A percentile compares a stretch with the other conserved stretches of the same genome.
phyloP scores from a whole-genome alignment of 441 rosid species.

The Caryocar brasiliense region DNA sequence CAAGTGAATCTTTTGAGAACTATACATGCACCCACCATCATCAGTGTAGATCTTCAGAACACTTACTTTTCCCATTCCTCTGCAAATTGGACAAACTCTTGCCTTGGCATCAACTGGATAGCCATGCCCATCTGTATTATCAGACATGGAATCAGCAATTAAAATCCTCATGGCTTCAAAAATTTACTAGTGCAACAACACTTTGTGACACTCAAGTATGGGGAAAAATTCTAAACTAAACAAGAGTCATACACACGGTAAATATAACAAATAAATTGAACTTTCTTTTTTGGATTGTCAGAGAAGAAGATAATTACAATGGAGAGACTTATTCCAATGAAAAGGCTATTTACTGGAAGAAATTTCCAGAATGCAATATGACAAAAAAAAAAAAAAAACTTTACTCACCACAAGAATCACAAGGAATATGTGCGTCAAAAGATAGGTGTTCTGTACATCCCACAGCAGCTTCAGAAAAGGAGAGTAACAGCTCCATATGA shows the following conservation, averaged over 20 bases:
- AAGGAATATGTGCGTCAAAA: constrained; percentile 65
- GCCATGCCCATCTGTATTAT: constrained; percentile 70
- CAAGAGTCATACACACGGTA: too few species aligned
- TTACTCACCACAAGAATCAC: constrained; percentile 76
- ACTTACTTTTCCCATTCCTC: constrained; percentile 76
- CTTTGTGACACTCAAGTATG: too few species aligned
- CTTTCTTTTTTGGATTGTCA: neutral
- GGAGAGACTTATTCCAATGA: neutral
- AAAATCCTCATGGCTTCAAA: too few species aligned
- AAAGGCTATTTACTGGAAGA: neutral
- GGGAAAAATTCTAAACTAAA: too few species aligned
- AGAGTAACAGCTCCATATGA: constrained; percentile 50
- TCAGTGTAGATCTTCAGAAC: constrained; percentile 11
- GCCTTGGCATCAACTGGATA: constrained; percentile 48
- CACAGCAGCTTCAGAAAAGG: constrained; percentile 74
- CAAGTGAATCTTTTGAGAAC: constrained; percentile 10
- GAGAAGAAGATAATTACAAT: neutral
- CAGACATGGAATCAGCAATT: constrained; percentile 8
- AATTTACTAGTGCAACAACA: too few species aligned
- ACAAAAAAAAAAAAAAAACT: constrained; percentile 3
- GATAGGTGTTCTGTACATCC: constrained; percentile 72
- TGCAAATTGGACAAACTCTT: constrained; percentile 61
- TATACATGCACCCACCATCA: constrained; percentile 12
- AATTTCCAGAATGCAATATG: neutral
- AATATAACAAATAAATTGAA: too few species aligned